Conservation (phyloP, 2,329 filamentous ascomycete genomes). For the Aspergillus piperis region DNA sequence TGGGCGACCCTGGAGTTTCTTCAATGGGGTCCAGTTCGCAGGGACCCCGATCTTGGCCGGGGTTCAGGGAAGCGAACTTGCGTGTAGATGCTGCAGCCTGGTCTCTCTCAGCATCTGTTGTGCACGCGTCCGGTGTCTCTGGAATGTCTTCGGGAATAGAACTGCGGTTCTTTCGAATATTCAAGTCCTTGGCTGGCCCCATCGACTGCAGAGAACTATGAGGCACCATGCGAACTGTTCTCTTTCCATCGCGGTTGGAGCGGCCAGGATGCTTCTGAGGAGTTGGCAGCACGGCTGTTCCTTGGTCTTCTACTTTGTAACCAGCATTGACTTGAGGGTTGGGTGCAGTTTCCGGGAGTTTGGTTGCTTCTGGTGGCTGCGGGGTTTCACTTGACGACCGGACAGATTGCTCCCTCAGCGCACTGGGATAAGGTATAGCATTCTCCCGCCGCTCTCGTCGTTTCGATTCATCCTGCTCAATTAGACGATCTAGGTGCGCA, state of each 20-base stretch:
- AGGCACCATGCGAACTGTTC: conserved; percentile 61
- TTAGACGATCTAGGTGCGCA: conserved; percentile 59
- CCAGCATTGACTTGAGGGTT: background rate
- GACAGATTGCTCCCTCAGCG: conserved; percentile 22
- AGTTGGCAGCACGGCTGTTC: conserved; percentile 8
- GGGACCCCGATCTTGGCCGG: conserved; percentile 30
- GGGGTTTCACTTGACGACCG: conserved; percentile 18
- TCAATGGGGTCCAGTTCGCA: conserved; percentile 46
- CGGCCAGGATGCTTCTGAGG: conserved; percentile 11
- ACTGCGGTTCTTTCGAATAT: conserved; percentile 52
- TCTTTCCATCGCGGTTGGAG: conserved; percentile 30
- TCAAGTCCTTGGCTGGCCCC: conserved; percentile 53
- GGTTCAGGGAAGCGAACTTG: conserved; percentile 23
- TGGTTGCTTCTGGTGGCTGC: conserved; percentile 54
- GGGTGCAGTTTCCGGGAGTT: conserved; percentile 43
- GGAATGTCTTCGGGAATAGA: background rate
- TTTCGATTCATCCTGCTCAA: conserved; percentile 43
- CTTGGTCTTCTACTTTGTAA: conserved; percentile 12
- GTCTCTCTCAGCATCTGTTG: conserved; percentile 20
- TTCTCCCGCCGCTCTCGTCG: conserved; percentile 6
- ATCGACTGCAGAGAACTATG: conserved; percentile 51
- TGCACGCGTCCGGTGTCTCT: conserved; percentile 11
- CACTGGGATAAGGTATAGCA: conserved; percentile 9
- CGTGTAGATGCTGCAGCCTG: background rate
- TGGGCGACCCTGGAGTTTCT: conserved; percentile 42